phyloP scores from a whole-genome alignment of 306 rosid species.

The Herpetospermum pedunculosum region DNA sequence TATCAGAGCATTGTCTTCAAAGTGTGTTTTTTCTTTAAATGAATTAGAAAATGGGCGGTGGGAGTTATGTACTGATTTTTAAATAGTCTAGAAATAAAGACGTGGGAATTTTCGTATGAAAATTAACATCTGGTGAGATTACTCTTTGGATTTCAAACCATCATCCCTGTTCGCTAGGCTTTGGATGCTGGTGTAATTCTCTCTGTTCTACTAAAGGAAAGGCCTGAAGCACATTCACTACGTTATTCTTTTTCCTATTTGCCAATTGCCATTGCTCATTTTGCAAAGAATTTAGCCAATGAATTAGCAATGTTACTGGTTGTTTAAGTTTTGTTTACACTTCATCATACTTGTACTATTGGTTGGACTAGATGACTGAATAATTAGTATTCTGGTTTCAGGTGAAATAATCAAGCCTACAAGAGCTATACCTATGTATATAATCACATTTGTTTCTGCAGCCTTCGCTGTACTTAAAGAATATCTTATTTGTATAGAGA shows the following conservation, averaged over 20 bases:
- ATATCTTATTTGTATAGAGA: constrained; percentile 9
- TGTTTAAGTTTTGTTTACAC: background rate
- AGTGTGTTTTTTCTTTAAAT: background rate
- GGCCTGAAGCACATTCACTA: background rate
- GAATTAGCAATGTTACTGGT: background rate
- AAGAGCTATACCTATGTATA: background rate
- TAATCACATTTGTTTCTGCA: background rate
- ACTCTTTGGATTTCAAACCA: background rate
- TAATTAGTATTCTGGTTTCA: constrained; percentile 8
- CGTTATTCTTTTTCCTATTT: background rate
- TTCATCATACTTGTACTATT: background rate
- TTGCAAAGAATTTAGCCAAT: background rate
- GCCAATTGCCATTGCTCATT: background rate
- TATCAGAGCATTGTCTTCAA: background rate
- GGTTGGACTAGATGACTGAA: background rate
- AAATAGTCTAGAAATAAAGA: background rate
- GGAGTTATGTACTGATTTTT: background rate
- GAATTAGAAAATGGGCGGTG: background rate
- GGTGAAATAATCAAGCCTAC: constrained; percentile 12
- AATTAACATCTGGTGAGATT: background rate
- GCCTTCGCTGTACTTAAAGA: background rate
- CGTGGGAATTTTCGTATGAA: background rate
- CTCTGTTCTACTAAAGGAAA: background rate
- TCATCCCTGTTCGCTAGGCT: background rate
- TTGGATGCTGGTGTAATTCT: background rate